Conservation (phyloP, 768 basidiomycete genomes). For the Tricholomella constricta region DNA sequence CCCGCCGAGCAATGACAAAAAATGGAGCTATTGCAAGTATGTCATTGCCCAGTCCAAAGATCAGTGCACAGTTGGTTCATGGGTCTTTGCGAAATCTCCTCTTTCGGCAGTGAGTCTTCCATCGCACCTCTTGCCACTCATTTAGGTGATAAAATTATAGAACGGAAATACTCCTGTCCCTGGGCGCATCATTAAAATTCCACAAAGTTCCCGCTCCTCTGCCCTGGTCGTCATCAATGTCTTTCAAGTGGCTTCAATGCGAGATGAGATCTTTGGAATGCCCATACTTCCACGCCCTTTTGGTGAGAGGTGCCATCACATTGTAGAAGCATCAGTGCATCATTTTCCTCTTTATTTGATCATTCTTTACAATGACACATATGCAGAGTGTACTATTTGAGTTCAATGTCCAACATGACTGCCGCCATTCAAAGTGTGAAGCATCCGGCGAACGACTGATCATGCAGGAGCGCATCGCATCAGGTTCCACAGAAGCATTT, state of each 20-base stretch:
- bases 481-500: slow-evolving; percentile 8
- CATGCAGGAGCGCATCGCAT: slow-evolving; percentile 23
- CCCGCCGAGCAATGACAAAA: background rate
- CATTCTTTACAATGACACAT: background rate
- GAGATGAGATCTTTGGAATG: slow-evolving; percentile 25
- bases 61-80: background rate
- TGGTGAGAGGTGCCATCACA: slow-evolving; percentile 5
- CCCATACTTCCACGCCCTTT: slow-evolving; percentile 17
- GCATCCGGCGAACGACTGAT: background rate
- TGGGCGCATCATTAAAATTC: slow-evolving; percentile 21
- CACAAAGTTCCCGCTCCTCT: slow-evolving; percentile 3
- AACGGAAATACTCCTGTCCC: slow-evolving; percentile 8
- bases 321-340: slow-evolving; percentile 18
- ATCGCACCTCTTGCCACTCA: background rate
- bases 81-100: slow-evolving; percentile 26
- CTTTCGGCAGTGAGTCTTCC: slow-evolving; percentile 9
- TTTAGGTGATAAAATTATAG: slow-evolving; percentile 4
- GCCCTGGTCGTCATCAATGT: slow-evolving; percentile 18
- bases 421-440: slow-evolving; percentile 2
- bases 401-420: slow-evolving; percentile 19
- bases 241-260: slow-evolving; percentile 15
- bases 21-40: slow-evolving; percentile 18
- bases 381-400: slow-evolving; percentile 17
- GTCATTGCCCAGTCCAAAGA: slow-evolving; percentile 21
- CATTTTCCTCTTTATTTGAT: background rate